A percentile compares a stretch with the other conserved stretches of the same genome.
phyloP scores from a whole-genome alignment of 192 early-diverging fungal genomes.

The Podila horticola region DNA sequence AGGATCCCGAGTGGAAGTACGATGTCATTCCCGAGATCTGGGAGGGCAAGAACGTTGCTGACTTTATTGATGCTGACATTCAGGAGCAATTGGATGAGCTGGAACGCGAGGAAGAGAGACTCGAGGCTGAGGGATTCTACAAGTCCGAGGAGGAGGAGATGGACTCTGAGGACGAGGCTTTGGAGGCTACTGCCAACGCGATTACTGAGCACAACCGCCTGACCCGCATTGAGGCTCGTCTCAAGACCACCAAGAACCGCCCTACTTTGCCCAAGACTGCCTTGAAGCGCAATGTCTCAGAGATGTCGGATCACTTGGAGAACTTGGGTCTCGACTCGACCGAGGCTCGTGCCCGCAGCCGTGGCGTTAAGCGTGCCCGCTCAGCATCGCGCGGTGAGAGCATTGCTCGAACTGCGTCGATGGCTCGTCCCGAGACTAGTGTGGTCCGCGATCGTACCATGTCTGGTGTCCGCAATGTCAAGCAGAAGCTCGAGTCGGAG shows the following conservation, averaged over 20 bases:
- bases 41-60: constrained; percentile 98
- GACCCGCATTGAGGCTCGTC: constrained; percentile 78
- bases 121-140: constrained; percentile 96
- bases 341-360: constrained; percentile 71
- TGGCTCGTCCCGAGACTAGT: constrained; percentile 67
- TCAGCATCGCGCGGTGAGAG: constrained; percentile 76
- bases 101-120: constrained; percentile 96
- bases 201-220: constrained; percentile 90
- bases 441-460: constrained; percentile 72
- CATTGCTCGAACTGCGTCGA: constrained; percentile 69
- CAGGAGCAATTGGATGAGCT: constrained; percentile 94
- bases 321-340: constrained; percentile 77
- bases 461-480: constrained; percentile 76
- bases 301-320: constrained; percentile 80
- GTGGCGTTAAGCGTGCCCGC: constrained; percentile 77
- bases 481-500: constrained; percentile 73
- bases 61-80: constrained; percentile 98
- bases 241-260: constrained; percentile 84
- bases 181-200: constrained; percentile 79
- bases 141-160: constrained; percentile 78
- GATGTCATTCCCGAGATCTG: constrained; percentile 98
- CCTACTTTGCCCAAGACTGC: constrained; percentile 76
- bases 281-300: constrained; percentile 49
- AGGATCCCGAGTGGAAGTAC: constrained; percentile 92
- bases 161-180: constrained; percentile 84